A percentile compares a stretch with the other conserved stretches of the same genome.
These are phyloP conservation scores for Fusarium camptoceras DNA, from an alignment of 2,329 filamentous ascomycete species.

Conservation along the genomic window DNA sequence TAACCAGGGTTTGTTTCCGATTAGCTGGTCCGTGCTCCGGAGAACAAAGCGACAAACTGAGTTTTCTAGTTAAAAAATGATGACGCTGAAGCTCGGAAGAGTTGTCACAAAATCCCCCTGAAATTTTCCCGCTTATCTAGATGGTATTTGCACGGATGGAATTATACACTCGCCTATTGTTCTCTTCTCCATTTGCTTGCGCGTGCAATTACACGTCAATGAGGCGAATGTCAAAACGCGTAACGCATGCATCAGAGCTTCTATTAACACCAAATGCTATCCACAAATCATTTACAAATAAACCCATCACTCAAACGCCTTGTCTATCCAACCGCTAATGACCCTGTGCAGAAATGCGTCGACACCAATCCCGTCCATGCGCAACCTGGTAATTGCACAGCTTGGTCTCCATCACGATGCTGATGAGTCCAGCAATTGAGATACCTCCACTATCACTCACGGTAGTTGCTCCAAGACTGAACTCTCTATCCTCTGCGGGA, in stretches of 20 bases:
- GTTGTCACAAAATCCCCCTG: conserved; percentile 7
- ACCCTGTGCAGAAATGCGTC: conserved; percentile 59
- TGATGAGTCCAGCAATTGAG: conserved; percentile 85
- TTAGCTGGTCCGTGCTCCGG: conserved; percentile 10
- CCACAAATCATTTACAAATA: neutral
- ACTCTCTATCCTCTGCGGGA: conserved; percentile 82
- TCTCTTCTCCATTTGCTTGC: conserved; percentile 3
- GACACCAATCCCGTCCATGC: conserved; percentile 83
- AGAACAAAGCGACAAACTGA: neutral
- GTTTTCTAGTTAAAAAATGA: neutral
- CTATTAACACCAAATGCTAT: conserved; percentile 1
- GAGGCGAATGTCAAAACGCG: neutral
- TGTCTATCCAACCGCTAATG: conserved; percentile 13
- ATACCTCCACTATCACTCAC: conserved; percentile 94
- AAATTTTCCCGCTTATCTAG: conserved; percentile 32
- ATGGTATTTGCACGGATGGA: conserved; percentile 3
- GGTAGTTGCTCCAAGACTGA: conserved; percentile 88
- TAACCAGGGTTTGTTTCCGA: conserved; percentile 22
- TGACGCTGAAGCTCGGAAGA: conserved; percentile 1
- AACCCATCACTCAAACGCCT: conserved; percentile 7
- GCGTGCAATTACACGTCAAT: conserved; percentile 6
- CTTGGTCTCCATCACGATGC: conserved; percentile 83
- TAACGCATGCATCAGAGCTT: conserved; percentile 18
- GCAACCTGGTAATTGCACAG: conserved; percentile 86
- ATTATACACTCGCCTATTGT: conserved; percentile 12